These are phyloP conservation scores for Phaeosphaeria sp. DNA, from an alignment of 2,329 filamentous ascomycete species.

Conservation along the genomic window DNA sequence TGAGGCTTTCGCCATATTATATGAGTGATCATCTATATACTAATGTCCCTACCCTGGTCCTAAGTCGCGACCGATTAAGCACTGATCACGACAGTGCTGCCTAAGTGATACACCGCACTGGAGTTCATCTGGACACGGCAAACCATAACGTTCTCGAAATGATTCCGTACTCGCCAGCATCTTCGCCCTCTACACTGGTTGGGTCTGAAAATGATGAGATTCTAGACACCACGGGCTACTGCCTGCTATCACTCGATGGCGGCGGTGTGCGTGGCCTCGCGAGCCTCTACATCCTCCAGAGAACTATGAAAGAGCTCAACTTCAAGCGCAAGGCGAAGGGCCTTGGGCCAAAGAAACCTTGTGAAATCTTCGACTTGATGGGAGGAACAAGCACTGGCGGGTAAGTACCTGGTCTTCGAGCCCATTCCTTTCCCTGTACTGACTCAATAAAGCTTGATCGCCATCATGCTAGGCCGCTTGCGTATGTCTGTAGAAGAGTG, in stretches of 20 bases:
- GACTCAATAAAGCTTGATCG: conserved; percentile 20
- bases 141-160: neutral
- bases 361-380: conserved; percentile 31
- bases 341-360: conserved; percentile 17
- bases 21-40: too few species aligned
- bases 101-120: too few species aligned
- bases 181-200: neutral
- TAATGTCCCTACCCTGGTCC: neutral
- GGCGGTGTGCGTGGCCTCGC: conserved; percentile 35
- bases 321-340: conserved; percentile 1
- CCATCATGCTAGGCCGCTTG: conserved; percentile 28
- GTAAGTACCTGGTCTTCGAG: conserved; percentile 6
- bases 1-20: too few species aligned
- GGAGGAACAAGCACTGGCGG: conserved; percentile 35
- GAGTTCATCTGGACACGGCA: too few species aligned
- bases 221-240: conserved; percentile 23
- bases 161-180: neutral
- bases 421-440: conserved; percentile 1
- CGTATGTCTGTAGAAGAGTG: conserved; percentile 26
- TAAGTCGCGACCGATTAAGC: too few species aligned
- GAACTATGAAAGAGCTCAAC: conserved; percentile 26
- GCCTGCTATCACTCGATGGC: conserved; percentile 17
- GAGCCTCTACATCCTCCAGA: conserved; percentile 25
- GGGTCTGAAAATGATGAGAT: neutral
- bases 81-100: too few species aligned